Conservation (phyloP, 1,284 basidiomycete species). For the Austroboletus novae-zelandiae region DNA sequence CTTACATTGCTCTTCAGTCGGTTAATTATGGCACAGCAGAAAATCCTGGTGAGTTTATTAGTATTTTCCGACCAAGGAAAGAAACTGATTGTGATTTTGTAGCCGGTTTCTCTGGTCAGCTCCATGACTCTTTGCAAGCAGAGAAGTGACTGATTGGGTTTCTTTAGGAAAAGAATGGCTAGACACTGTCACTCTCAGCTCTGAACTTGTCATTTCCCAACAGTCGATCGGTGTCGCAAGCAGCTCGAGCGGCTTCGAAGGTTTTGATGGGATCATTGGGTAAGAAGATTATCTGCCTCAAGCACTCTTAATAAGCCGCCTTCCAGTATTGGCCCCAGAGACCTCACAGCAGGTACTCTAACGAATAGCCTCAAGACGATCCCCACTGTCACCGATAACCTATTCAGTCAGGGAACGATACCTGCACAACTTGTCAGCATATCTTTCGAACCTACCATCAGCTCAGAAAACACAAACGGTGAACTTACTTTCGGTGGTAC, state of each 20-base stretch:
- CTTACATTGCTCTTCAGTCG: slow-evolving; percentile 30
- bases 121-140: slow-evolving; percentile 21
- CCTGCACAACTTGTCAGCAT: slow-evolving; percentile 30
- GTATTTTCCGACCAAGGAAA: no score
- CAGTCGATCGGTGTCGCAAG: slow-evolving; percentile 35
- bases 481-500: slow-evolving; percentile 51
- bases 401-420: slow-evolving; percentile 33
- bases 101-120: slow-evolving; percentile 27
- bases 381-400: slow-evolving; percentile 37
- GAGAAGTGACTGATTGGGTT: slow-evolving; percentile 1
- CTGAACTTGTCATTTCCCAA: slow-evolving; percentile 21
- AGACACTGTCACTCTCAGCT: slow-evolving; percentile 27
- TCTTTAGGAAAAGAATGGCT: slow-evolving; percentile 23
- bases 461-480: slow-evolving; percentile 31
- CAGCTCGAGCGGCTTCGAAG: slow-evolving; percentile 21
- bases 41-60: no score
- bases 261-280: slow-evolving; percentile 14
- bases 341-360: slow-evolving; percentile 29
- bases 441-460: slow-evolving; percentile 39
- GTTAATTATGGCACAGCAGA: slow-evolving; percentile 27
- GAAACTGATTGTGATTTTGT: no score
- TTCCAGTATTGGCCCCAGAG: slow-evolving; percentile 32
- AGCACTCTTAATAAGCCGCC: slow-evolving; percentile 37
- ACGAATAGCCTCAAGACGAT: background rate
- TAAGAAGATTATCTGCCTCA: slow-evolving; percentile 1